Conservation (phyloP, 176 grass and related monocot species). For the Carex pumila region DNA sequence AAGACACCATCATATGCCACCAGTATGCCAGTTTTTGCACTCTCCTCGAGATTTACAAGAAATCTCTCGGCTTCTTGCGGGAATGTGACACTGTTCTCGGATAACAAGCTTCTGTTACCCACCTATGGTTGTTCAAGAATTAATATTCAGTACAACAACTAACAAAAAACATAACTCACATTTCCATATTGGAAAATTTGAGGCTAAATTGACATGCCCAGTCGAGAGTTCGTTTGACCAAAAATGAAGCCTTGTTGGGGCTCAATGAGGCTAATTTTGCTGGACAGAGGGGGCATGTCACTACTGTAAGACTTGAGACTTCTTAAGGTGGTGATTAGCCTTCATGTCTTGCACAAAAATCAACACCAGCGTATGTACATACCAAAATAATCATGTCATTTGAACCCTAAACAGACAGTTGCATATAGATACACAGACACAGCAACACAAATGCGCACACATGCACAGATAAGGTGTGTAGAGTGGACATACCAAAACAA, state of each 20-base stretch:
- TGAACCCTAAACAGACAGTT: not conserved
- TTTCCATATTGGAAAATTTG: not conserved
- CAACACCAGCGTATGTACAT: not conserved
- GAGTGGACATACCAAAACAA: slow-evolving; percentile 60
- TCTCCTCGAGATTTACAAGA: slow-evolving; percentile 72
- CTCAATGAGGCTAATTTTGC: not conserved
- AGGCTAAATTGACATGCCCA: not conserved
- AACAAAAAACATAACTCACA: not conserved
- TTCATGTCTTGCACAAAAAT: too few species aligned
- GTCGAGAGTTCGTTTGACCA: not conserved
- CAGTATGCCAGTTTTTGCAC: slow-evolving; percentile 92
- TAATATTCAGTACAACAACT: slow-evolving; percentile 21
- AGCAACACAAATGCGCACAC: not conserved
- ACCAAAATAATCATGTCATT: not conserved
- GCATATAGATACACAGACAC: not conserved
- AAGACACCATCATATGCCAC: slow-evolving; percentile 65
- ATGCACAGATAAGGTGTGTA: not conserved
- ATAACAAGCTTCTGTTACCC: slow-evolving; percentile 66
- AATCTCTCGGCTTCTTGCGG: slow-evolving; percentile 74
- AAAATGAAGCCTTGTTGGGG: not conserved
- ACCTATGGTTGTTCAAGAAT: slow-evolving; percentile 27
- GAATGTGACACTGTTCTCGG: slow-evolving; percentile 46
- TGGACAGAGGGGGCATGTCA: not conserved
- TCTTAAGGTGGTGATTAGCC: too few species aligned
- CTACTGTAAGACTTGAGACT: too few species aligned